Conservation (phyloP, 768 basidiomycete species). For the Dioszegia aurantiaca region DNA sequence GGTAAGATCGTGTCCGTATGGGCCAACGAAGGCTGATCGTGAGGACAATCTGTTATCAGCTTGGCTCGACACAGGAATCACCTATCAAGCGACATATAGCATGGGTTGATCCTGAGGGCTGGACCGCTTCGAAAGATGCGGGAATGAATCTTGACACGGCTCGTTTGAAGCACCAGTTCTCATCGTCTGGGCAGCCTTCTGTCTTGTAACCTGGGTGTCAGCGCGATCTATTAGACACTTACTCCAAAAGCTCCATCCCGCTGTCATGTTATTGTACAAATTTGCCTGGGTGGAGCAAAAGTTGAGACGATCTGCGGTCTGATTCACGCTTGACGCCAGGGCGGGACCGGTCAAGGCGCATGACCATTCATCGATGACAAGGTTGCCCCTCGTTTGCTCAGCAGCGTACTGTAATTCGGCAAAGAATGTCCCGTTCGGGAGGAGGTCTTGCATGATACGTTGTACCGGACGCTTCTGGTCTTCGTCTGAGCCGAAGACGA, state of each 20-base stretch:
- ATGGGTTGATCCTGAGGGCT: neutral
- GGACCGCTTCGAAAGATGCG: neutral
- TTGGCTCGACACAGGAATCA: neutral
- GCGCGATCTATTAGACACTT: conserved; percentile 32
- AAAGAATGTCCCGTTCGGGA: conserved; percentile 27
- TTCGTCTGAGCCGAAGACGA: conserved; percentile 29
- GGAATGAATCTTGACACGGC: neutral
- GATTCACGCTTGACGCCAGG: conserved; percentile 48
- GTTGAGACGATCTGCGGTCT: conserved; percentile 53
- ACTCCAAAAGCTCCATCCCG: conserved; percentile 74
- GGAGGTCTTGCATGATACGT: conserved; percentile 51
- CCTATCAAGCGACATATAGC: conserved; percentile 10
- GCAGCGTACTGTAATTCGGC: conserved; percentile 31
- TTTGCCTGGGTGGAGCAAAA: conserved; percentile 65
- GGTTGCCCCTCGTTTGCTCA: conserved; percentile 41
- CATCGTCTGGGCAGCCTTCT: conserved; percentile 62
- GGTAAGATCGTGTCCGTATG: neutral
- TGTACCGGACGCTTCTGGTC: conserved; percentile 16
- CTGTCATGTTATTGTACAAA: conserved; percentile 59
- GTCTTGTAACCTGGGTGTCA: conserved; percentile 59
- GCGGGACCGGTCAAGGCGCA: conserved; percentile 59
- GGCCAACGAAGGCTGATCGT: neutral
- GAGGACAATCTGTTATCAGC: conserved; percentile 2
- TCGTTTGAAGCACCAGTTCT: conserved; percentile 65
- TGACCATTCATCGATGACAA: conserved; percentile 55